A percentile compares a stretch with the other conserved stretches of the same genome.
Conservation (phyloP, 257 asterid genomes). For the Ajuga chamaepitys region DNA sequence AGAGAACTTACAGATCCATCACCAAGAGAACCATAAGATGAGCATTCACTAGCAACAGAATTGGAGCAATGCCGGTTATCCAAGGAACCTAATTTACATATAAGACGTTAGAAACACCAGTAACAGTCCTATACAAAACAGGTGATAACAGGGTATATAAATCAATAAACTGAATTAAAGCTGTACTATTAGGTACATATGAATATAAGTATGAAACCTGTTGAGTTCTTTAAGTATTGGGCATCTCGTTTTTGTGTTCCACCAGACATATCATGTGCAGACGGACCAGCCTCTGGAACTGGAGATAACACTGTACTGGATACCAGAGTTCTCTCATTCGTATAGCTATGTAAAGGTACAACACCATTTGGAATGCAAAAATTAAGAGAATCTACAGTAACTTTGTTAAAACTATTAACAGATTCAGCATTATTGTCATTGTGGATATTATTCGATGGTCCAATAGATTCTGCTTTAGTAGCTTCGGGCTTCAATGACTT, state of each 20-base stretch:
- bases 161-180: background rate
- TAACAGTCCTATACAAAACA: background rate
- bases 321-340: conserved; percentile 63
- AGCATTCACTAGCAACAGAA: conserved; percentile 15
- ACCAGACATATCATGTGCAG: conserved; percentile 22
- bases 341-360: conserved; percentile 43
- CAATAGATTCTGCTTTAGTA: conserved; percentile 40
- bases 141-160: background rate
- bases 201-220: conserved; percentile 33
- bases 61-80: conserved; percentile 21
- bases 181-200: background rate
- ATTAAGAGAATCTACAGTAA: conserved; percentile 35
- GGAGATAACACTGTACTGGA: conserved; percentile 35
- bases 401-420: conserved; percentile 47
- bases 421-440: conserved; percentile 57
- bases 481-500: conserved; percentile 41
- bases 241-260: conserved; percentile 20
- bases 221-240: conserved; percentile 17
- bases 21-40: background rate
- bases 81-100: conserved; percentile 27
- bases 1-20: conserved; percentile 40
- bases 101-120: conserved; percentile 1
- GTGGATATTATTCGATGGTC: conserved; percentile 74
- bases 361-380: conserved; percentile 25
- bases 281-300: conserved; percentile 30